Evolutionary conservation across 1,284 basidiomycete species (phyloP).

Genomic region (Fomitiporia mediterranea): DNA sequence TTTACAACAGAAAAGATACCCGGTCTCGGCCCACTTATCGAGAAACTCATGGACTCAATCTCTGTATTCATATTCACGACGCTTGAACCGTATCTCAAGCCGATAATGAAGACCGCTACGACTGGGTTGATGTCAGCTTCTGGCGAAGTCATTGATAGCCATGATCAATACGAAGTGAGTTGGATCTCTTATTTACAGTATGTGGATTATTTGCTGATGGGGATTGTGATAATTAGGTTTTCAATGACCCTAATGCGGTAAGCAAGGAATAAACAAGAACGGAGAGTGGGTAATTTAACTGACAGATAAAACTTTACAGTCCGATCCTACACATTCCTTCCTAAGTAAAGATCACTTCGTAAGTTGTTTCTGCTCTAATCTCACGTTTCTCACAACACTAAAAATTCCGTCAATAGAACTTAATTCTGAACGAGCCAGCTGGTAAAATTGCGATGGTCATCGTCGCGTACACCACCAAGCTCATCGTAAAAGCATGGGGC

Average conservation of each 20-base stretch:
- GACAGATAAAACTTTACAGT: constrained; percentile 39
- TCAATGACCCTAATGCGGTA: constrained; percentile 72
- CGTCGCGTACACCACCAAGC: constrained; percentile 56
- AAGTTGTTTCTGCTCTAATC: constrained; percentile 25
- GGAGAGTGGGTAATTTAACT: background rate
- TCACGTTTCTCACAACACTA: background rate
- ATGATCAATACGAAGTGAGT: constrained; percentile 72
- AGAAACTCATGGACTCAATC: constrained; percentile 79
- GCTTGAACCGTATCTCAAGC: constrained; percentile 77
- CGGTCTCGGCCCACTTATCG: constrained; percentile 65
- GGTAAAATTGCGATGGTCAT: constrained; percentile 70
- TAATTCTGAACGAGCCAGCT: constrained; percentile 77
- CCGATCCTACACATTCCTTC: constrained; percentile 84
- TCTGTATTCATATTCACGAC: constrained; percentile 80
- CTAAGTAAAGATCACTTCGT: constrained; percentile 80
- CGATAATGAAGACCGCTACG: constrained; percentile 64
- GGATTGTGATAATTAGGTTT: constrained; percentile 47
- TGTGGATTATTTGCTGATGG: background rate
- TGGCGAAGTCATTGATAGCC: constrained; percentile 71
- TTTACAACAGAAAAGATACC: constrained; percentile 57
- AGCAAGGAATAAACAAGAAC: constrained; percentile 26
- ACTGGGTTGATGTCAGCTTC: constrained; percentile 55
- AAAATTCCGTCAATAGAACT: constrained; percentile 38
- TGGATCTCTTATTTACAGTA: background rate
- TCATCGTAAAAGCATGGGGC: constrained; percentile 83